Evolutionary conservation across 371 early-diverging fungal species (phyloP).

Genomic region (Conidiobolus incongruus): DNA sequence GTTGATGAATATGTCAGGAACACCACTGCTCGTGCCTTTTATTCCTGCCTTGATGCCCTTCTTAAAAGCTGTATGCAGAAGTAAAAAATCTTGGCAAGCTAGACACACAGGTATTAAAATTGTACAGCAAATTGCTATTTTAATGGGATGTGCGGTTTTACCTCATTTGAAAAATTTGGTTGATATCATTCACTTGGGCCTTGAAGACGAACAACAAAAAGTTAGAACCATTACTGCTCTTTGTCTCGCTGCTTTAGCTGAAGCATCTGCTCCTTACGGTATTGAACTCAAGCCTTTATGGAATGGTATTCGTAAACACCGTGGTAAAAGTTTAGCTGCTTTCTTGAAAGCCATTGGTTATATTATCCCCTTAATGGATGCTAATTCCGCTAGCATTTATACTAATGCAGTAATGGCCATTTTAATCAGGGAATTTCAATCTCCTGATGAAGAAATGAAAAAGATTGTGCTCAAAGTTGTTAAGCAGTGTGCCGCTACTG

Average conservation of each 20-base stretch:
- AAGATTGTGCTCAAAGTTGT: conserved; percentile 93
- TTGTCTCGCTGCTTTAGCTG: conserved; percentile 87
- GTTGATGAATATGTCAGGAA: conserved; percentile 94
- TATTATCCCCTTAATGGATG: conserved; percentile 92
- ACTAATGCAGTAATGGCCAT: conserved; percentile 82
- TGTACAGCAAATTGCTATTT: conserved; percentile 86
- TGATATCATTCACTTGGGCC: conserved; percentile 69
- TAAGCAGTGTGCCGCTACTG: conserved; percentile 85
- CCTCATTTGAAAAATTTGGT: conserved; percentile 85
- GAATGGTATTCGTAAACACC: conserved; percentile 81
- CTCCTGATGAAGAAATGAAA: conserved; percentile 95
- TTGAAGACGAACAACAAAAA: conserved; percentile 90
- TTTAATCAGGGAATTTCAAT: conserved; percentile 86
- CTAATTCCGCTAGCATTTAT: conserved; percentile 80
- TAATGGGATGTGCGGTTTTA: conserved; percentile 83
- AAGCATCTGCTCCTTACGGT: conserved; percentile 94
- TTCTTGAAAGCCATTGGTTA: conserved; percentile 94
- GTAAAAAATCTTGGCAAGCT: conserved; percentile 94
- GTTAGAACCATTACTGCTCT: conserved; percentile 88
- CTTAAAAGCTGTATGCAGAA: conserved; percentile 84
- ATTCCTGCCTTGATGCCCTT: conserved; percentile 88
- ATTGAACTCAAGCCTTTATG: conserved; percentile 88
- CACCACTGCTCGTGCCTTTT: conserved; percentile 92
- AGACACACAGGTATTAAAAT: conserved; percentile 96
- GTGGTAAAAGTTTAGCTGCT: conserved; percentile 92